These are phyloP conservation scores for Ailanthus altissimus DNA, from an alignment of 345 rosid species.

Conservation along the genomic window DNA sequence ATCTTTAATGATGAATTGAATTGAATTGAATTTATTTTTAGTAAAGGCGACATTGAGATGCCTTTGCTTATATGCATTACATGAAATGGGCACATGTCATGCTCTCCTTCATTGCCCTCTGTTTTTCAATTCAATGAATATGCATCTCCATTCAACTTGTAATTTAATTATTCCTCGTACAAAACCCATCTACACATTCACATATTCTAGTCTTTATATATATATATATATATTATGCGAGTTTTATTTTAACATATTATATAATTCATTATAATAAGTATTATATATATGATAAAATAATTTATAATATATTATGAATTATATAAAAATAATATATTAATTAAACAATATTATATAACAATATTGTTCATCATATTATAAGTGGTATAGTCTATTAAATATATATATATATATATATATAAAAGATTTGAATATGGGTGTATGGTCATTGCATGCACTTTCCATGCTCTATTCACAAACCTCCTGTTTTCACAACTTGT, in stretches of 20 bases:
- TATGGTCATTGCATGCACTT: not conserved
- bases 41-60: not conserved
- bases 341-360: no score
- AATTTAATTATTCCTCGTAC: conserved; percentile 17
- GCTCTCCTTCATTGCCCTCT: not conserved
- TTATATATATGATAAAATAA: no score
- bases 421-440: not conserved
- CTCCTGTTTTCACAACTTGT: not conserved
- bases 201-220: no score
- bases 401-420: no score
- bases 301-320: no score
- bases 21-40: not conserved
- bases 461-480: not conserved
- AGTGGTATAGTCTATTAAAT: not conserved
- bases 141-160: conserved; percentile 12
- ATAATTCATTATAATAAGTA: no score
- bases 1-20: no score
- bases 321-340: no score
- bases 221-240: not conserved
- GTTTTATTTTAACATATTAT: not conserved
- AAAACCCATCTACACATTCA: not conserved
- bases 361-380: no score
- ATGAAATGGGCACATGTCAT: conserved; percentile 12
- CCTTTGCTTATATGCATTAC: not conserved
- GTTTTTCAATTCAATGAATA: not conserved